Percentiles rank a stretch among this genome's conserved stretches.
Evolutionary conservation across 2,329 filamentous ascomycete genomes (phyloP).

Genomic region (Diaporthe citrichinensis): DNA sequence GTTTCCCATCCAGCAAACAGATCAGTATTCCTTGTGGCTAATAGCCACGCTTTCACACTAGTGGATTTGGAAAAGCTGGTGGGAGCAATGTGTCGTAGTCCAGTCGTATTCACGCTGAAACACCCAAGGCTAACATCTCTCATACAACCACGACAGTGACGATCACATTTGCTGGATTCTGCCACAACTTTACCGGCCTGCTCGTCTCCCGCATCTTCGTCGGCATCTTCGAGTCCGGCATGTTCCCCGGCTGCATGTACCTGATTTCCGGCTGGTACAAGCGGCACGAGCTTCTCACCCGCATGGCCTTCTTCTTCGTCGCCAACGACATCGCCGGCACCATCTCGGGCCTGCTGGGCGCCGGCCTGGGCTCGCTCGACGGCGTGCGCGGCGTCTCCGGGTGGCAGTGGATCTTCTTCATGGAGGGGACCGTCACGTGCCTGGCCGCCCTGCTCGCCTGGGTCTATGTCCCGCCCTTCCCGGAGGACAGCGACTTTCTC

Average conservation of each 20-base stretch:
- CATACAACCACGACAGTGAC: background rate
- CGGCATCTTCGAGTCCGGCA: slow-evolving; percentile 52
- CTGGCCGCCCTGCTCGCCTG: slow-evolving; percentile 54
- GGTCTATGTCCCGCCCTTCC: slow-evolving; percentile 46
- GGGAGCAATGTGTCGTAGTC: background rate
- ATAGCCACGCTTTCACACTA: background rate
- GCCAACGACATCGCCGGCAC: slow-evolving; percentile 76
- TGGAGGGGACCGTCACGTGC: slow-evolving; percentile 68
- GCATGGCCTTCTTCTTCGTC: slow-evolving; percentile 72
- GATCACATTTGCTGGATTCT: slow-evolving; percentile 12
- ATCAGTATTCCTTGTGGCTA: background rate
- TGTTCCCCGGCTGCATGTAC: slow-evolving; percentile 52
- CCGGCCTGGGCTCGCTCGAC: slow-evolving; percentile 75
- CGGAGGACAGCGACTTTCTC: slow-evolving; percentile 44
- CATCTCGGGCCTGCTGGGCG: slow-evolving; percentile 78
- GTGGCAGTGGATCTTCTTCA: slow-evolving; percentile 78
- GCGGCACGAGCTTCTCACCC: slow-evolving; percentile 50
- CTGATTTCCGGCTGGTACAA: slow-evolving; percentile 53
- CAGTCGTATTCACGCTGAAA: background rate
- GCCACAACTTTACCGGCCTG: background rate
- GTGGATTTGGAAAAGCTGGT: background rate
- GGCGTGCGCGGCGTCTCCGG: slow-evolving; percentile 69
- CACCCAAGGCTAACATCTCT: background rate
- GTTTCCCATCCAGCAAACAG: background rate
- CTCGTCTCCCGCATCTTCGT: slow-evolving; percentile 45